Evolutionary conservation across 2,329 filamentous ascomycete species (phyloP).

Genomic region (Byssoonygena ceratinophila): DNA sequence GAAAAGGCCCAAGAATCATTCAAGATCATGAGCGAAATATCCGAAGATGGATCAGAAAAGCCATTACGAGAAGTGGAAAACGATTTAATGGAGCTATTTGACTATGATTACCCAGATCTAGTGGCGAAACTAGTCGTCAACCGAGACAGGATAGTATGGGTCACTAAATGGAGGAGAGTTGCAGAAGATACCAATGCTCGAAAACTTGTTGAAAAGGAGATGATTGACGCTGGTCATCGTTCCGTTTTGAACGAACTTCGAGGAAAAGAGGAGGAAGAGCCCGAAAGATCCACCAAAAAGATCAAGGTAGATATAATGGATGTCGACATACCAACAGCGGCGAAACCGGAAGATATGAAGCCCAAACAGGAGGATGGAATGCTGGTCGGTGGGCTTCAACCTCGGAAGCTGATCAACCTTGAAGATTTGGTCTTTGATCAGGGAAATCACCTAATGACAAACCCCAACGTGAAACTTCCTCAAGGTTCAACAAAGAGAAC

Average conservation of each 20-base stretch:
- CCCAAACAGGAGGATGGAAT: conserved; percentile 54
- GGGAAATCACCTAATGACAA: conserved; percentile 99
- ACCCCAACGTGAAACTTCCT: conserved; percentile 83
- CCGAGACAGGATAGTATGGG: conserved; percentile 89
- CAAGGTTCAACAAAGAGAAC: conserved; percentile 90
- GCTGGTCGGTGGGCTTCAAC: conserved; percentile 72
- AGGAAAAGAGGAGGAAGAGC: conserved; percentile 53
- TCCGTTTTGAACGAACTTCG: conserved; percentile 80
- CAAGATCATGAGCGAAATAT: conserved; percentile 66
- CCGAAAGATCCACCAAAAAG: conserved; percentile 56
- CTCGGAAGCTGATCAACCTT: conserved; percentile 77
- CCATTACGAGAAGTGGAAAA: conserved; percentile 90
- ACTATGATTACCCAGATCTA: conserved; percentile 89
- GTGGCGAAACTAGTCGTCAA: conserved; percentile 87
- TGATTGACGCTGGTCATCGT: conserved; percentile 76
- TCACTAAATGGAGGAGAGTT: conserved; percentile 72
- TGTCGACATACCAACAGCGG: conserved; percentile 60
- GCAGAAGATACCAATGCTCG: conserved; percentile 66
- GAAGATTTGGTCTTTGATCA: conserved; percentile 96
- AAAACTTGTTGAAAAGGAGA: conserved; percentile 72
- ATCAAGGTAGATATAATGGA: conserved; percentile 82
- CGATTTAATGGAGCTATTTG: conserved; percentile 95
- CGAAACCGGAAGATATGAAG: conserved; percentile 42
- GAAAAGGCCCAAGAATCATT: conserved; percentile 83
- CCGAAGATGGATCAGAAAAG: conserved; percentile 67